A percentile compares a stretch with the other conserved stretches of the same genome.
Conservation (phyloP, 176 grass and related monocot species). For the Otatea glauca region DNA sequence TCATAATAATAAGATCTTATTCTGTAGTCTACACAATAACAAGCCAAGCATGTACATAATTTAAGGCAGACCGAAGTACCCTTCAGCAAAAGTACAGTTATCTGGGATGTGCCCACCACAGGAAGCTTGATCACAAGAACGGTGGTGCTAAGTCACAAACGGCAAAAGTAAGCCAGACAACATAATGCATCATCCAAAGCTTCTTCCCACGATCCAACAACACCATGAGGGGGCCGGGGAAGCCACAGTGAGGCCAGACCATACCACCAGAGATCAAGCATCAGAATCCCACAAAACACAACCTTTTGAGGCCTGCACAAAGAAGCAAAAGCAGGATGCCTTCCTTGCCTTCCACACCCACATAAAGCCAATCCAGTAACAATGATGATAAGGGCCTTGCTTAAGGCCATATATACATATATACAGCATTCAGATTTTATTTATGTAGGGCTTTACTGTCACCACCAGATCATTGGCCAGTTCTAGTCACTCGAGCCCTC, state of each 20-base stretch:
- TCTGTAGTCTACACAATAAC: slow-evolving; percentile 13
- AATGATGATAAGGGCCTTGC: slow-evolving; percentile 35
- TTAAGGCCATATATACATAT: slow-evolving; percentile 21
- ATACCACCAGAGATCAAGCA: slow-evolving; percentile 43
- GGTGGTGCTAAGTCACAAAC: slow-evolving; percentile 38
- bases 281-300: slow-evolving; percentile 44
- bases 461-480: neutral
- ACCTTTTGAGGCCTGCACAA: slow-evolving; percentile 46
- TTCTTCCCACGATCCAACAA: slow-evolving; percentile 27
- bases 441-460: slow-evolving; percentile 14
- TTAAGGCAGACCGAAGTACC: slow-evolving; percentile 27
- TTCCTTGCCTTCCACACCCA: slow-evolving; percentile 45
- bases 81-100: slow-evolving; percentile 14
- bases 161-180: slow-evolving; percentile 41
- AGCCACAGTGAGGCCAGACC: slow-evolving; percentile 22
- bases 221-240: slow-evolving; percentile 17
- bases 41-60: slow-evolving; percentile 33
- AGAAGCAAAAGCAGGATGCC: slow-evolving; percentile 53
- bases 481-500: slow-evolving; percentile 43
- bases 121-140: slow-evolving; percentile 4
- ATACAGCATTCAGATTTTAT: slow-evolving; percentile 28
- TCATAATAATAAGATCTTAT: slow-evolving; percentile 27
- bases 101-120: slow-evolving; percentile 41
- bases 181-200: slow-evolving; percentile 48
- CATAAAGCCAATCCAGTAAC: slow-evolving; percentile 36